Conservation (phyloP, 2,329 filamentous ascomycete genomes). For the Diaporthe vaccinii region DNA sequence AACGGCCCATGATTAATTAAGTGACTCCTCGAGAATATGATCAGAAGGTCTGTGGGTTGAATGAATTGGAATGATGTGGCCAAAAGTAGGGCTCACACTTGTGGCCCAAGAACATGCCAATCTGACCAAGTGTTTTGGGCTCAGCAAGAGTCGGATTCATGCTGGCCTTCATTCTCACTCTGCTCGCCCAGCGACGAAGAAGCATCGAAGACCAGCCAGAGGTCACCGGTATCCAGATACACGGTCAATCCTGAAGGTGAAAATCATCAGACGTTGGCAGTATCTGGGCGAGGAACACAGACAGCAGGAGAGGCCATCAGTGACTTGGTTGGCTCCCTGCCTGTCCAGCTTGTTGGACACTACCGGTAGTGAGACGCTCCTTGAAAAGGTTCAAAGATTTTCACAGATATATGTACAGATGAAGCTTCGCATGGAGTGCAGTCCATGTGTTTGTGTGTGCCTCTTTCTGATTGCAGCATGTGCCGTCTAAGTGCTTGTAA, state of each 20-base stretch:
- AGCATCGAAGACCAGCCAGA: not conserved
- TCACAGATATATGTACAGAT: not conserved
- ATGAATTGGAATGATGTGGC: not conserved
- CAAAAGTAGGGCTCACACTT: not conserved
- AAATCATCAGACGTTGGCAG: not conserved
- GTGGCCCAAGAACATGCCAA: not conserved
- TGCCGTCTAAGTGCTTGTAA: not conserved
- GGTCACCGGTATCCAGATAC: not conserved
- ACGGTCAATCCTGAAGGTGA: too few species aligned
- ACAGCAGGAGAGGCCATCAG: not conserved
- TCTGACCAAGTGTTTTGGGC: not conserved
- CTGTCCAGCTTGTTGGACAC: not conserved
- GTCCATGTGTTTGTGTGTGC: not conserved
- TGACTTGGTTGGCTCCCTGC: too few species aligned
- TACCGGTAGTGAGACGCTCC: too few species aligned
- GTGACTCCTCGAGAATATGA: not conserved
- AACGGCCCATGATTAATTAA: not conserved
- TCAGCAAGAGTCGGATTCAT: not conserved
- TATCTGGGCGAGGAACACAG: not conserved
- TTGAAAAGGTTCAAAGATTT: too few species aligned
- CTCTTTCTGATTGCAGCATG: not conserved
- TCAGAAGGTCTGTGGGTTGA: too few species aligned
- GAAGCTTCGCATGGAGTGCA: not conserved
- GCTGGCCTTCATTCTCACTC: not conserved
- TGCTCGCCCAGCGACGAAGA: not conserved